These are phyloP conservation scores for Picea abies DNA, from an alignment of 83 land plant species.

Conservation along the genomic window DNA sequence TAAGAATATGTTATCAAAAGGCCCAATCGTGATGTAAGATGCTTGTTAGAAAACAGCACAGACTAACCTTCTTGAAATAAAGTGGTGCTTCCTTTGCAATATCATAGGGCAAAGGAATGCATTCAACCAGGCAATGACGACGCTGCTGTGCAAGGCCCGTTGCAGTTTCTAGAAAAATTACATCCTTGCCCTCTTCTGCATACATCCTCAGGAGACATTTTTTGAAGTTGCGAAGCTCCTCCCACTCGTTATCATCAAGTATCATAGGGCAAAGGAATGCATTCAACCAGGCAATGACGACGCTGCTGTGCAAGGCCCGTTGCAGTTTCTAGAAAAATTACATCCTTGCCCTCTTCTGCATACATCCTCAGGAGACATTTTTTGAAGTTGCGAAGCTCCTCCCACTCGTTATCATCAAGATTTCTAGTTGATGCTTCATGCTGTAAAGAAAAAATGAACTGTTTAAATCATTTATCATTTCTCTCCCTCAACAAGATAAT, in stretches of 20 bases:
- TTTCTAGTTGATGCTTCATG: slow-evolving; percentile 92
- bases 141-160: slow-evolving; percentile 70
- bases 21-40: background rate
- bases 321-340: slow-evolving; percentile 90
- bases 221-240: slow-evolving; percentile 96
- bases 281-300: slow-evolving; percentile 92
- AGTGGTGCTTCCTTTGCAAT: slow-evolving; percentile 79
- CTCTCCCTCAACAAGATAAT: background rate
- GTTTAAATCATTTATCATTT: background rate
- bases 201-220: slow-evolving; percentile 96
- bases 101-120: slow-evolving; percentile 83
- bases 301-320: slow-evolving; percentile 70
- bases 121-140: slow-evolving; percentile 92
- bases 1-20: background rate
- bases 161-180: slow-evolving; percentile 90
- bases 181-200: slow-evolving; percentile 73
- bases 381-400: slow-evolving; percentile 96
- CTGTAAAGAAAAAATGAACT: slow-evolving; percentile 28
- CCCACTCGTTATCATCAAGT: slow-evolving; percentile 89
- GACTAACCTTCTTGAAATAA: slow-evolving; percentile 88
- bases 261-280: slow-evolving; percentile 83
- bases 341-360: slow-evolving; percentile 73
- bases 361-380: slow-evolving; percentile 96
- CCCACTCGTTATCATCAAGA: slow-evolving; percentile 89
- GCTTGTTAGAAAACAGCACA: background rate